Evolutionary conservation across 768 basidiomycete species (phyloP), one percentile per base, ranked within the genome.

Genomic region (Agaricus subrufescens): DNA sequence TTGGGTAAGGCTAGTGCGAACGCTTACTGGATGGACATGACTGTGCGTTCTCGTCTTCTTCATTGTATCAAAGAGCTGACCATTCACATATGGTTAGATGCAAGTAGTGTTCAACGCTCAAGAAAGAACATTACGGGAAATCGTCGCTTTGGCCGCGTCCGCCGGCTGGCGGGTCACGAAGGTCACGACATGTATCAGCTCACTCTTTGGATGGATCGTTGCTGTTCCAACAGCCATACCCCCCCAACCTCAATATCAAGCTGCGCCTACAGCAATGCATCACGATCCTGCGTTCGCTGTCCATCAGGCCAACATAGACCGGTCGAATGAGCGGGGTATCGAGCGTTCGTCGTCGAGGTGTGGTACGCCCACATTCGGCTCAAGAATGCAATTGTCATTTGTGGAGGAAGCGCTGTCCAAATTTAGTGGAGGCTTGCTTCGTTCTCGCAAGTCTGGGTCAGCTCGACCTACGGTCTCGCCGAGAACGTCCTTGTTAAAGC

Each of bases 201-300:
- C 85, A 1, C 69, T 86, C 39, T 90, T 91, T 62, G 87, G 84
- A 3, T 80, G 89, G 63, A 80, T 91, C 56, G 75, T 85, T 39
- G 89, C 87, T 29, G 77, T 84, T 15, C 88, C 88, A 5, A 73
- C 77, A 1, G 60, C 75, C 2, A 75, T 89, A 12, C 83, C 85
- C 1, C 57, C 63, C 11, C 63, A 64, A 5, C 50, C 58, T 42
- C 57, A 62, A 57, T 52, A 55, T 27, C 44, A 65, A 11, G 64
- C 64, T 11, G 63, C 62, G 4, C 62, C 61, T 34, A 60, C 62
- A 27, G 64, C 67, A 23, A 57, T 65, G 15, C 64, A 66, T 57
- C 59, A 66, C 50, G 63, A 68, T 31, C 63, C 64, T 25, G 34
- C 57, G 25, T 37, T 50, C 4, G 30, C 14, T 54, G 37, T n/a